A percentile compares a stretch with the other conserved stretches of the same genome.
Conservation (phyloP, 768 basidiomycete genomes). For the Amanita subjunquillea region DNA sequence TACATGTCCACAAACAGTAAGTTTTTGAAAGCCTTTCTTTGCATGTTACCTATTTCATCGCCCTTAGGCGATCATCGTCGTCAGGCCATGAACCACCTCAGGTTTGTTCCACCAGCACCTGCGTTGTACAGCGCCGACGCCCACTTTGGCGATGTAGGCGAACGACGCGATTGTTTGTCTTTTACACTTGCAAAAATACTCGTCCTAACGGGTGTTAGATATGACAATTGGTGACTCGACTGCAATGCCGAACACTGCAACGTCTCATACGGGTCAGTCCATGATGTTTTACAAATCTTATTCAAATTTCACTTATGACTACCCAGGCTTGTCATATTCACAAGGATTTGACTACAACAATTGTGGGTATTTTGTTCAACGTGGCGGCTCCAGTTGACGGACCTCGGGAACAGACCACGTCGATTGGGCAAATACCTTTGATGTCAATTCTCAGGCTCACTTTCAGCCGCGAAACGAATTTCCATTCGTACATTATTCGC, state of each 20-base stretch:
- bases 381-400: not conserved
- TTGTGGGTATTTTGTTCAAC: not conserved
- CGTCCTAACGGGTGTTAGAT: not conserved
- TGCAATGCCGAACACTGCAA: not conserved
- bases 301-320: not conserved
- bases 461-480: not conserved
- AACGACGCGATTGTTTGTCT: constrained; percentile 1
- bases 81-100: not conserved
- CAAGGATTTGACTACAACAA: not conserved
- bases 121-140: not conserved
- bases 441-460: not conserved
- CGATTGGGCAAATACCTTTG: not conserved
- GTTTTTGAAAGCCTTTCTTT: not conserved
- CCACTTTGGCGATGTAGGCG: not conserved
- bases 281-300: not conserved
- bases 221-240: not conserved
- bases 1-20: not conserved
- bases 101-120: not conserved
- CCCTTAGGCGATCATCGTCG: not conserved
- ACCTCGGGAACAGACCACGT: not conserved
- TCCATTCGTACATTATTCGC: not conserved
- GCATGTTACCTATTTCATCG: not conserved
- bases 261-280: not conserved
- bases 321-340: not conserved
- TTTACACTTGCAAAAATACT: not conserved